Percentiles rank a stretch among this genome's conserved stretches.
Conservation (phyloP, 139 green algal genomes). For the Diplosphaera chodatii region DNA sequence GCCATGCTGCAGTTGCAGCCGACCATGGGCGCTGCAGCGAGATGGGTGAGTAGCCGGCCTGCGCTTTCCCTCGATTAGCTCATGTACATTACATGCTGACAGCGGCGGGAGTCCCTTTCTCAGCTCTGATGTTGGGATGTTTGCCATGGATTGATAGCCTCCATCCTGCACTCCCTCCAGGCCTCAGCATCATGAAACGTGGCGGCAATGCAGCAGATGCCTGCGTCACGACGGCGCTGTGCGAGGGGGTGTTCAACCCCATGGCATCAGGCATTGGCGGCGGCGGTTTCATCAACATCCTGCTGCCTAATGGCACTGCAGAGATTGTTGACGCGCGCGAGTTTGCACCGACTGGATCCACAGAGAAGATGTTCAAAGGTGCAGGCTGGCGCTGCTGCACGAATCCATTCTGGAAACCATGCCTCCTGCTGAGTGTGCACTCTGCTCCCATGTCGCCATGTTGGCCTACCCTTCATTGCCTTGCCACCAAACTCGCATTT, state of each 20-base stretch:
- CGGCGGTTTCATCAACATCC: conserved; percentile 51
- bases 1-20: conserved; percentile 55
- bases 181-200: conserved; percentile 16
- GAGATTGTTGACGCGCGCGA: conserved; percentile 76
- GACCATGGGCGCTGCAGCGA: conserved; percentile 74
- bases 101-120: too few relatives aligned
- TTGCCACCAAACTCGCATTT: too few relatives aligned
- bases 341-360: conserved; percentile 51
- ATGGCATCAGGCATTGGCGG: conserved; percentile 75
- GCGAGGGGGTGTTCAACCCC: conserved; percentile 76
- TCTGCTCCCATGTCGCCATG: too few relatives aligned
- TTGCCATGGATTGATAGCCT: too few relatives aligned
- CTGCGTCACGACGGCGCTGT: conserved; percentile 68
- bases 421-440: too few relatives aligned
- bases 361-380: conserved; percentile 68
- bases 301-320: conserved; percentile 53
- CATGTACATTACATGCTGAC: too few relatives aligned
- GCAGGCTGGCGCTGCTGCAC: too few relatives aligned
- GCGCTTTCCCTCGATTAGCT: too few relatives aligned
- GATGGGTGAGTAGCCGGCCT: conserved; percentile 47
- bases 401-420: too few relatives aligned
- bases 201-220: conserved; percentile 83
- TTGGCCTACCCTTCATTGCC: too few relatives aligned
- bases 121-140: too few relatives aligned
- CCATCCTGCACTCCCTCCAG: too few relatives aligned